phyloP scores from a whole-genome alignment of 257 asterid species.

The Nicotiana tomentosiformis region DNA sequence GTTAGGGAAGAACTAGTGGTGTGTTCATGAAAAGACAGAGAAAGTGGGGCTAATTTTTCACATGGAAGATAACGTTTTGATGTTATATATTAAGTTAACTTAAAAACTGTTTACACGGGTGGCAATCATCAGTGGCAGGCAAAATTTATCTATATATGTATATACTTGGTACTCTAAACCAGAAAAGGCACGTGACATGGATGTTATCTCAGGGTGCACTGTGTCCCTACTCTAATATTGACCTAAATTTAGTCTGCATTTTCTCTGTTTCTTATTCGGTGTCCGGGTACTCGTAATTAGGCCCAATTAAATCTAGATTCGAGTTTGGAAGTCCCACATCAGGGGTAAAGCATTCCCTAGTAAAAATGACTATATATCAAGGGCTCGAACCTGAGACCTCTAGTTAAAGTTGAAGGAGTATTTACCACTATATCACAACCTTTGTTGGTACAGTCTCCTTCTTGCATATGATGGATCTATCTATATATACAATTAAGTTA shows the following conservation, averaged over 20 bases:
- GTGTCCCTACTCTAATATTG: slow-evolving; percentile 24
- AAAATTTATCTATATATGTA: neutral
- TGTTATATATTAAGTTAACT: neutral
- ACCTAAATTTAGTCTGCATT: neutral
- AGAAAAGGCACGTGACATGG: slow-evolving; percentile 25
- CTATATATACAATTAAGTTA: neutral
- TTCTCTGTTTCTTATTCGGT: no score
- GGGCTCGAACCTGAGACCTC: no score
- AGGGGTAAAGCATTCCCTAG: no score
- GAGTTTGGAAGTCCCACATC: no score
- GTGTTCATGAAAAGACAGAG: neutral
- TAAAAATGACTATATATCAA: no score
- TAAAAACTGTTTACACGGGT: neutral
- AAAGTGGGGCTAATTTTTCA: neutral
- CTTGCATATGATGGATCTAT: neutral
- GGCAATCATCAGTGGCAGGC: slow-evolving; percentile 4
- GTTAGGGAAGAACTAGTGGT: neutral
- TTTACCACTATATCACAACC: no score
- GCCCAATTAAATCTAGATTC: no score
- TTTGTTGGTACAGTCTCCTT: neutral
- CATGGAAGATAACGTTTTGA: neutral
- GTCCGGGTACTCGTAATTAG: no score
- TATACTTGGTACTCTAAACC: neutral
- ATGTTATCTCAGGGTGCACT: slow-evolving; percentile 16
- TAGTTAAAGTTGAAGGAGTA: no score